Base-by-base conservation (phyloP, 306 rosid species). In the Gleditsia sinensis region DNA sequence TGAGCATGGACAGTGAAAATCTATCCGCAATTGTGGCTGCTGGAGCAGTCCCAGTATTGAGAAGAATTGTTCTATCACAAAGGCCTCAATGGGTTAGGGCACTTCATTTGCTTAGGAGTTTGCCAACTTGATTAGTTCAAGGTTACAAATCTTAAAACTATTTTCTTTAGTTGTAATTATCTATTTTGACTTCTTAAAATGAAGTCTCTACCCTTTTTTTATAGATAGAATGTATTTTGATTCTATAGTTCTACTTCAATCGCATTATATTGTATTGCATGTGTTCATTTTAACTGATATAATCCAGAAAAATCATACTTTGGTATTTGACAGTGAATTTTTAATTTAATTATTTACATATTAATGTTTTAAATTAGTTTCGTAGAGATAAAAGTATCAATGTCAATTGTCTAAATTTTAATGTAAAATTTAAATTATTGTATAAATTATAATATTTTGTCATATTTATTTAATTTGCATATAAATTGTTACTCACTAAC, bases 1-100 rank as follows among this genome's bases (percentile, higher is more conserved):
- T 94, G 76, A 88, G 98, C 83, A 86, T 85, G 92, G 94, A 91
- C 78, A 48, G 75, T 53, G 92, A 91, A 83, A 94, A 91, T 67
- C 98, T 89, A 84, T 28, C 85, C 2, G 88, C 85, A 43, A 84
- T 94, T 49, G 17, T 91, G 63, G 88, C 90, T 40, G 96, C 96
- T 32, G 96, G 97, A 40, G 94, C 86, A 1, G 91, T 88, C 43
- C 91, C 91, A 0, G 88, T 80, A 6, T 66, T 94, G 32, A 78
- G 77, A 79, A 86, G 88, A 83, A 85, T 91, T 61, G 86, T 89
- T 50, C 78, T 83, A 0, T 69, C 92, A 14, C 88, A 88, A 24
- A 84, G 87, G 73, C 87, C 88, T 11, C 92, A 91, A 10, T 91
- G 98, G 98, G 85, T 70, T 49, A 73, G 75, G 61, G 94, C 98